Percentiles rank a stretch among this genome's conserved stretches.
Evolutionary conservation across 257 asterid genomes (phyloP).

Genomic region (Primulina tabacum): DNA sequence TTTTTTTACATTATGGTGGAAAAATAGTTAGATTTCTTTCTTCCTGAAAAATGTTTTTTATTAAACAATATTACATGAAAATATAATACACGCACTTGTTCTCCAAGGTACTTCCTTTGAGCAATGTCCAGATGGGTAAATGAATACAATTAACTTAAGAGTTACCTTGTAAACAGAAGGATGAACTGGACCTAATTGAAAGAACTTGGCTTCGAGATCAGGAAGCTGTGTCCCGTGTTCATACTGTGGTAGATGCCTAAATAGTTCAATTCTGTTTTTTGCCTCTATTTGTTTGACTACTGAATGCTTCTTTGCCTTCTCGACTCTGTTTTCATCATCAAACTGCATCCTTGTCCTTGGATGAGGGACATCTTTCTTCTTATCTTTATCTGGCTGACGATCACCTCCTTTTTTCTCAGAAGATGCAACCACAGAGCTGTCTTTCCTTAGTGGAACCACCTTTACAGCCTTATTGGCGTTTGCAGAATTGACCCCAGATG

Average conservation of each 20-base stretch:
- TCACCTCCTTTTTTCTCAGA: constrained; percentile 64
- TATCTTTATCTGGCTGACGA: constrained; percentile 78
- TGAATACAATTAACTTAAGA: neutral
- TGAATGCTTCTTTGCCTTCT: constrained; percentile 88
- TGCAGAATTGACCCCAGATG: constrained; percentile 42
- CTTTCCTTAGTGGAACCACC: constrained; percentile 61
- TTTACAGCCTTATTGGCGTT: constrained; percentile 57
- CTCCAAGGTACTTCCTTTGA: constrained; percentile 8
- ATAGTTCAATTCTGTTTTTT: constrained; percentile 81
- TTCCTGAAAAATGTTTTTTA: neutral
- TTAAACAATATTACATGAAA: neutral
- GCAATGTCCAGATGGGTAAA: constrained; percentile 1
- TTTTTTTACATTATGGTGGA: neutral
- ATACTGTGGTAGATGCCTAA: constrained; percentile 89
- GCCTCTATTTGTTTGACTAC: constrained; percentile 87
- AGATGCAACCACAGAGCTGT: constrained; percentile 52
- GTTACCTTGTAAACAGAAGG: constrained; percentile 78
- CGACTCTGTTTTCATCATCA: constrained; percentile 86
- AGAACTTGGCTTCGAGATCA: constrained; percentile 70
- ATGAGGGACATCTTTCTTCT: constrained; percentile 90
- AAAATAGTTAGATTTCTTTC: neutral
- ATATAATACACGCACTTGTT: neutral
- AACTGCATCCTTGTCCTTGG: constrained; percentile 78
- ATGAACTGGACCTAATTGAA: constrained; percentile 72
- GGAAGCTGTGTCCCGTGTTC: constrained; percentile 64